Conservation (phyloP, 2,329 filamentous ascomycete species). For the Mycocentrospora acerina region DNA sequence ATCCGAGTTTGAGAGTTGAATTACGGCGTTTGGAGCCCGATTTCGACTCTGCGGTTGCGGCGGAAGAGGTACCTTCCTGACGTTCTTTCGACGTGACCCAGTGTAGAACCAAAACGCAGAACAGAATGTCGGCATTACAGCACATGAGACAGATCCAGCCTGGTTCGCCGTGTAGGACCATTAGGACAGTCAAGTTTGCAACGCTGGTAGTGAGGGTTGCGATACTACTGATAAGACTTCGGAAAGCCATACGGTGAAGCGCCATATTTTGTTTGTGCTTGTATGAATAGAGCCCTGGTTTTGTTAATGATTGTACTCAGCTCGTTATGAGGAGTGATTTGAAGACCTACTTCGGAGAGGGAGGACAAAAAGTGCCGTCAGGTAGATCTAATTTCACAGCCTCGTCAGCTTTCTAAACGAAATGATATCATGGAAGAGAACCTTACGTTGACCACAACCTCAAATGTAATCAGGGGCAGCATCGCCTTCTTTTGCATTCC, state of each 20-base stretch:
- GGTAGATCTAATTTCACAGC: slow-evolving; percentile 58
- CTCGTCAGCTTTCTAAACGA: no score
- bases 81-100: slow-evolving; percentile 53
- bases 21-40: not conserved
- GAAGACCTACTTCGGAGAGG: slow-evolving; percentile 55
- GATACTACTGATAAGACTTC: slow-evolving; percentile 61
- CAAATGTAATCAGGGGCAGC: slow-evolving; percentile 63
- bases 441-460: slow-evolving; percentile 62
- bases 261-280: slow-evolving; percentile 48
- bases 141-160: slow-evolving; percentile 67
- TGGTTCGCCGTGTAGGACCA: slow-evolving; percentile 61
- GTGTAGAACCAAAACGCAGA: slow-evolving; percentile 62
- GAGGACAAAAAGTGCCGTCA: slow-evolving; percentile 64
- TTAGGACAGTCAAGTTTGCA: slow-evolving; percentile 60
- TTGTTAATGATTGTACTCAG: not conserved
- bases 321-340: not conserved
- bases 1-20: not conserved
- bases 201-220: slow-evolving; percentile 61
- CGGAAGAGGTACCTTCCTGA: not conserved
- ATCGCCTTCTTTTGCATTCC: slow-evolving; percentile 61
- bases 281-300: slow-evolving; percentile 60
- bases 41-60: not conserved
- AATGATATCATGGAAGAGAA: no score
- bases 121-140: slow-evolving; percentile 65
- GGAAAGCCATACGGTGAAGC: slow-evolving; percentile 56